Percentiles rank a stretch among this genome's conserved stretches.
These are phyloP conservation scores for Vitis labrusca DNA, from an alignment of 164 flowering plant species.

Conservation along the genomic window DNA sequence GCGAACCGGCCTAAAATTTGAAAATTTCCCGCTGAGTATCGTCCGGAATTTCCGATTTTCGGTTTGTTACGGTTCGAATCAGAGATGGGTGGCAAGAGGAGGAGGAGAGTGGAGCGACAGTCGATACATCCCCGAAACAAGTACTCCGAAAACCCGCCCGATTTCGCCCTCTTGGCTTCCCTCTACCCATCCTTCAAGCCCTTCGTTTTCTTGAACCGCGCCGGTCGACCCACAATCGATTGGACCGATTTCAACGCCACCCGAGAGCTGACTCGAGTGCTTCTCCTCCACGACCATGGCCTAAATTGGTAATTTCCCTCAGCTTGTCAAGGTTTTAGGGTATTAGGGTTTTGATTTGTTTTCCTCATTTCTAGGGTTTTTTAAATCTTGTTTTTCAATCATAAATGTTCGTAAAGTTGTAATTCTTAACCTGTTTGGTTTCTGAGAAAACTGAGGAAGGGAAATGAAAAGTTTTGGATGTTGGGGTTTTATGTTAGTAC, in stretches of 20 bases:
- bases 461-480: background rate
- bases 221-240: slow-evolving; percentile 71
- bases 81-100: slow-evolving; percentile 54
- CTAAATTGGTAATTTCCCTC: slow-evolving; percentile 56
- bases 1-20: too few species aligned
- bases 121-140: slow-evolving; percentile 77
- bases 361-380: too few species aligned
- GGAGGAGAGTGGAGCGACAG: slow-evolving; percentile 35
- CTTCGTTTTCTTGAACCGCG: slow-evolving; percentile 60
- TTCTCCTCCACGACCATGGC: slow-evolving; percentile 77
- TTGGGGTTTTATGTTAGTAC: too few species aligned
- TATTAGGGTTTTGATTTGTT: background rate
- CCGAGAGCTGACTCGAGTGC: slow-evolving; percentile 80
- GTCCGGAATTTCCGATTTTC: too few species aligned
- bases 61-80: too few species aligned
- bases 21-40: too few species aligned
- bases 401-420: too few species aligned
- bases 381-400: too few species aligned
- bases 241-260: slow-evolving; percentile 98
- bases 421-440: background rate
- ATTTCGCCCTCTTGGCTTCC: slow-evolving; percentile 70
- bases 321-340: background rate
- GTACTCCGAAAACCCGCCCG: slow-evolving; percentile 79
- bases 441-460: background rate
- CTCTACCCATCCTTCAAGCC: slow-evolving; percentile 74